A percentile compares a stretch with the other conserved stretches of the same genome.
phyloP scores from a whole-genome alignment of 805 yeast genomes.

The Candida arabinofermentans region DNA sequence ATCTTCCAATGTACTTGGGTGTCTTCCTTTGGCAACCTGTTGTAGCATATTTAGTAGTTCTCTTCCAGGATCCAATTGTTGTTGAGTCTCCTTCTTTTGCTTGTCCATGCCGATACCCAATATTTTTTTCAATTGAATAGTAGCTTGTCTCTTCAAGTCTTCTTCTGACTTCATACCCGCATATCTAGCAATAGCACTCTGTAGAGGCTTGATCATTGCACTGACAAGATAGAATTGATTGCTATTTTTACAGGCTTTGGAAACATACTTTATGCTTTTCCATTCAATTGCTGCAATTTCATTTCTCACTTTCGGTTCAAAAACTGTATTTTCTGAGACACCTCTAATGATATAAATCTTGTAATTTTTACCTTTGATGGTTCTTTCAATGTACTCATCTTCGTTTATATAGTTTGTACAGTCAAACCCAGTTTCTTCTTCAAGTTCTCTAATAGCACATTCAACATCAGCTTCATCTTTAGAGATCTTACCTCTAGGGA shows the following conservation, averaged over 20 bases:
- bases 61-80: slow-evolving; percentile 64
- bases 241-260: slow-evolving; percentile 30
- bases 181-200: slow-evolving; percentile 51
- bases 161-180: slow-evolving; percentile 49
- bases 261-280: slow-evolving; percentile 53
- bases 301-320: slow-evolving; percentile 78
- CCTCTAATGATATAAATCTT: slow-evolving; percentile 74
- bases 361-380: slow-evolving; percentile 77
- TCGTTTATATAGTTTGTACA: slow-evolving; percentile 63
- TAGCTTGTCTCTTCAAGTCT: slow-evolving; percentile 60
- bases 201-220: slow-evolving; percentile 47
- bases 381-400: slow-evolving; percentile 74
- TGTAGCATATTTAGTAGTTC: slow-evolving; percentile 64
- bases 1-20: slow-evolving; percentile 11
- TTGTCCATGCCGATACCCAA: slow-evolving; percentile 49
- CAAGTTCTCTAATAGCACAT: slow-evolving; percentile 89
- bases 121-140: slow-evolving; percentile 56
- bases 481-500: slow-evolving; percentile 95
- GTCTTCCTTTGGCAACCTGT: slow-evolving; percentile 35
- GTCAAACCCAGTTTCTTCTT: slow-evolving; percentile 93
- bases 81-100: slow-evolving; percentile 20
- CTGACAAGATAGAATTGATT: slow-evolving; percentile 41
- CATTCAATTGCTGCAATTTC: slow-evolving; percentile 85
- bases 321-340: slow-evolving; percentile 72
- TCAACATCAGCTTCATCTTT: slow-evolving; percentile 84